Percentiles rank a stretch among this genome's conserved stretches.
These are phyloP conservation scores for Pseudovirgaria hyperparasitica DNA, from an alignment of 2,329 filamentous ascomycete genomes.

Conservation along the genomic window DNA sequence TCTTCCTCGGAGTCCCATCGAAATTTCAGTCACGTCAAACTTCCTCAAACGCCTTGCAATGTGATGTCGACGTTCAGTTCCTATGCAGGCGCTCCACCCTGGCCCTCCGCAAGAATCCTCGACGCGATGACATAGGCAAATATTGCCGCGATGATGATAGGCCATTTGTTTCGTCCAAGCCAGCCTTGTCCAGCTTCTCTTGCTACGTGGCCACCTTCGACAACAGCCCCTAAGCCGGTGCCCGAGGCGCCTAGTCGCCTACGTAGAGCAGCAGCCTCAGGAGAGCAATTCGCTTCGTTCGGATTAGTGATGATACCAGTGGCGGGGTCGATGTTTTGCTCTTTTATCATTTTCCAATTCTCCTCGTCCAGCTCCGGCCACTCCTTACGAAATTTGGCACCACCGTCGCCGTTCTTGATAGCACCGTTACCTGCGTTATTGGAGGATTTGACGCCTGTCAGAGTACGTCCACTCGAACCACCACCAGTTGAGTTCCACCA, in stretches of 20 bases:
- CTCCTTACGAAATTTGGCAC: conserved; percentile 75
- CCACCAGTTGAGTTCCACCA: conserved; percentile 98
- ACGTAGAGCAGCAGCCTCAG: conserved; percentile 49
- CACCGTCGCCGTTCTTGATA: conserved; percentile 83
- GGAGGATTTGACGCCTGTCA: conserved; percentile 31
- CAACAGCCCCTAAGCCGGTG: conserved; percentile 44
- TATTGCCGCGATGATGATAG: conserved; percentile 55
- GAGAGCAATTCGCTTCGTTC: conserved; percentile 48
- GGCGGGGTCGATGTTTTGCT: conserved; percentile 62
- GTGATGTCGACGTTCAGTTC: too few species aligned
- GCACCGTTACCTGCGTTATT: conserved; percentile 49
- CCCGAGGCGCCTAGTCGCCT: conserved; percentile 47
- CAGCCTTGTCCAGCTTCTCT: conserved; percentile 71
- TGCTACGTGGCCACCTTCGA: conserved; percentile 66
- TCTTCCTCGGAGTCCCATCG: too few species aligned
- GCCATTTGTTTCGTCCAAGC: conserved; percentile 67
- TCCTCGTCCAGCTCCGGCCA: conserved; percentile 83
- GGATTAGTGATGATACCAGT: conserved; percentile 68
- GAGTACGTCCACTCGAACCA: conserved; percentile 43
- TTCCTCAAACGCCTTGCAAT: too few species aligned
- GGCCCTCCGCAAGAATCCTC: conserved; percentile 51
- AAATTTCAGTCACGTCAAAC: too few species aligned
- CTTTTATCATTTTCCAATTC: conserved; percentile 86
- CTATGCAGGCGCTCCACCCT: too few species aligned
- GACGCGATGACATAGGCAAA: conserved; percentile 77